phyloP scores from a whole-genome alignment of 2,329 filamentous ascomycete genomes.

The Juglanconis oblonga region DNA sequence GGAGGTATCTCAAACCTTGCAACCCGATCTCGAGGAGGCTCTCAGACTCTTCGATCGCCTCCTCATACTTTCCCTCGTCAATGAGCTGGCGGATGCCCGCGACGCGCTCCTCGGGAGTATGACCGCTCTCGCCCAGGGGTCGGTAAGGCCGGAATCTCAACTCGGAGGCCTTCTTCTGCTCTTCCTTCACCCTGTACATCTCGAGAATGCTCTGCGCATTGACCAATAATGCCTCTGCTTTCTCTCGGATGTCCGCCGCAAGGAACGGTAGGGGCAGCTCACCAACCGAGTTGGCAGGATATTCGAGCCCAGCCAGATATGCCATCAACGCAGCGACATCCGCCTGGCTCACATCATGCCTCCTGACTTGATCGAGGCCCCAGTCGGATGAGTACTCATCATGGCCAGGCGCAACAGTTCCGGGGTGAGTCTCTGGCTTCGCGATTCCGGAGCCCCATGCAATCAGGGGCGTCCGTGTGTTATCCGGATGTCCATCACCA shows the following conservation, averaged over 20 bases:
- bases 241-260: slow-evolving; percentile 67
- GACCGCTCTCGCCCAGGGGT: slow-evolving; percentile 61
- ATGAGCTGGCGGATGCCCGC: slow-evolving; percentile 68
- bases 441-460: slow-evolving; percentile 92
- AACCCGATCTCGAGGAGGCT: slow-evolving; percentile 74
- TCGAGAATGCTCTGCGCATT: slow-evolving; percentile 88
- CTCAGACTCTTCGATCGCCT: slow-evolving; percentile 76
- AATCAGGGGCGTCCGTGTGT: slow-evolving; percentile 90
- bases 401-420: slow-evolving; percentile 69
- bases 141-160: slow-evolving; percentile 75
- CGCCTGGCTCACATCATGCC: slow-evolving; percentile 90
- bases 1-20: slow-evolving; percentile 84
- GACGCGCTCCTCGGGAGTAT: slow-evolving; percentile 65
- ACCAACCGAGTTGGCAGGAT: slow-evolving; percentile 94
- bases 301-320: slow-evolving; percentile 82
- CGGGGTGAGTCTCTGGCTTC: slow-evolving; percentile 59
- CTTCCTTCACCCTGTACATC: slow-evolving; percentile 94
- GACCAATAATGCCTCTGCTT: slow-evolving; percentile 78
- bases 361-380: slow-evolving; percentile 73
- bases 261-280: slow-evolving; percentile 84
- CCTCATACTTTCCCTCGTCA: slow-evolving; percentile 60
- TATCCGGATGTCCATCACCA: slow-evolving; percentile 95
- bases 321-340: slow-evolving; percentile 96
- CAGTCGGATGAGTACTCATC: slow-evolving; percentile 91
- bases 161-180: slow-evolving; percentile 71